phyloP scores from a whole-genome alignment of 1,284 basidiomycete genomes.

The Melampsora americana region DNA sequence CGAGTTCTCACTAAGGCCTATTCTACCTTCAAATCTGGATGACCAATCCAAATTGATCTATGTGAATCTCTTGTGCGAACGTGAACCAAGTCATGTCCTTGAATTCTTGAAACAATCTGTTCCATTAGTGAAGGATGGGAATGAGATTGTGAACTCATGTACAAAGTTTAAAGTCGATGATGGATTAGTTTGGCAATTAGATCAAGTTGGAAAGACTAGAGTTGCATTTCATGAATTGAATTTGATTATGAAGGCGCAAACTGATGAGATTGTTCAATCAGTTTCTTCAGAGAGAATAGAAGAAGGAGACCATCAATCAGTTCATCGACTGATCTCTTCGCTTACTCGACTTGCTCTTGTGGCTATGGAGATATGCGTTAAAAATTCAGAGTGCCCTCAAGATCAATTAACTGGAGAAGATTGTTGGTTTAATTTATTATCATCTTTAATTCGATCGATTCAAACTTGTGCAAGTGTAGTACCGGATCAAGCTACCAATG shows the following conservation, averaged over 20 bases:
- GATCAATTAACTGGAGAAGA: constrained; percentile 66
- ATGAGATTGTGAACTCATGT: constrained; percentile 64
- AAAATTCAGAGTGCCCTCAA: constrained; percentile 34
- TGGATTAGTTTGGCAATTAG: constrained; percentile 76
- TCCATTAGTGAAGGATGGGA: constrained; percentile 62
- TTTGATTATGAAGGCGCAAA: constrained; percentile 61
- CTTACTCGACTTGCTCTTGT: constrained; percentile 47
- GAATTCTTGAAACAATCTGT: constrained; percentile 65
- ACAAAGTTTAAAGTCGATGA: constrained; percentile 68
- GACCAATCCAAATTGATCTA: constrained; percentile 63
- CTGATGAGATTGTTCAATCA: constrained; percentile 45
- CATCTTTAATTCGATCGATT: constrained; percentile 73
- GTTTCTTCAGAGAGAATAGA: constrained; percentile 21
- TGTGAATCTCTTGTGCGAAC: constrained; percentile 68
- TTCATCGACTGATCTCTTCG: constrained; percentile 47
- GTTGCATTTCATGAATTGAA: constrained; percentile 69
- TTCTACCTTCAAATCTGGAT: constrained; percentile 55
- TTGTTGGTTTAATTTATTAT: constrained; percentile 82
- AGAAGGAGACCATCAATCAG: constrained; percentile 36
- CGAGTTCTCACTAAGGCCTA: constrained; percentile 15
- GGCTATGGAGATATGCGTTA: constrained; percentile 48
- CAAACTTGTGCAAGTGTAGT: constrained; percentile 62
- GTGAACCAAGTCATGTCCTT: constrained; percentile 68
- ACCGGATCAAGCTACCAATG: constrained; percentile 2
- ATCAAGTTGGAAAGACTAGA: constrained; percentile 64